Base-by-base conservation (phyloP, 1,284 basidiomycete genomes). In the Fomes fomentarius region DNA sequence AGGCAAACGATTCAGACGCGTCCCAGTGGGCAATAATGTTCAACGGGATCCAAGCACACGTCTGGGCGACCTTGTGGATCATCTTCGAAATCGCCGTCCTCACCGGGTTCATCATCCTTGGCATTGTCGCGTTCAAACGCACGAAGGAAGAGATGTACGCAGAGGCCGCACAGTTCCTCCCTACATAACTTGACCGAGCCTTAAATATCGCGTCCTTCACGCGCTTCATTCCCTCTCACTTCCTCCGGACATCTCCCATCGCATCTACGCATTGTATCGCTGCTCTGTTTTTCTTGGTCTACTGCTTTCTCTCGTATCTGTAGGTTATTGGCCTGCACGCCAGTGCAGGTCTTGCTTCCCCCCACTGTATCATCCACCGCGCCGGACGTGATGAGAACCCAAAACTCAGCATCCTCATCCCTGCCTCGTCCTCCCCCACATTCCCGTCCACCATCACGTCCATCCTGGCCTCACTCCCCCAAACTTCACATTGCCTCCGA, bases 1-100 rank as follows among this genome's bases (percentile, higher is more conserved):
- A 93, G 74, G 79, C 82, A 22, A 93, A 93, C 63, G 89, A 91
- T 65, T 91, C 90, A 3, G 90, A 93, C 64, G 86, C 87, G 41
- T 89, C 89, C 4, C 90, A 93, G 64, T 93, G 89, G 66, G 70
- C 79, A 14, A 69, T 91, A 38, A 67, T 93, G 48, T 92, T 79
- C 69, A 89, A 89, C 8, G 70, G 73, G 10, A 77, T 89, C 52
- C 77, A 80, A 33, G 77, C 88, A 25, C 88, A 91, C 62, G 88
- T 85, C 51, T 92, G 90, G 89, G 89, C 87, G 17, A 71, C 79
- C 3, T 68, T 89, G 33, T 93, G 91, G 90, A 81, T 92, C 43
- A 52, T 87, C 2, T 91, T 92, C 67, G 81, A 88, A 63, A 63
- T 89, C 25, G 81, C 76, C 4, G 79, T 83, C 17, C 76, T 91